Conservation (phyloP, 164 flowering plant species). For the Stephania cephalantha region DNA sequence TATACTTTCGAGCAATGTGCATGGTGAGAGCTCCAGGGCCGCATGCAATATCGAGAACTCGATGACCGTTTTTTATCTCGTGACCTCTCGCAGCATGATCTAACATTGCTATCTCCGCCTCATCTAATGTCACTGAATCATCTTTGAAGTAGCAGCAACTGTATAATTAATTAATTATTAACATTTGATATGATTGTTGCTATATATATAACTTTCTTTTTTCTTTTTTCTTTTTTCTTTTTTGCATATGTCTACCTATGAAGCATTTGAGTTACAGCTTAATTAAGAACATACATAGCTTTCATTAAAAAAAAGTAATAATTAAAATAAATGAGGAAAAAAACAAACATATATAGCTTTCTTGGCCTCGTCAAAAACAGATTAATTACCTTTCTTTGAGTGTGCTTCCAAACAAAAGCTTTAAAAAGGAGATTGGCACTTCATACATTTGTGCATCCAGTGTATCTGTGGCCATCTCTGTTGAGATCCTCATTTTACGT, state of each 20-base stretch:
- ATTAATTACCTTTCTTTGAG: too few species aligned
- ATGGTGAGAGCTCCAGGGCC: conserved; percentile 4
- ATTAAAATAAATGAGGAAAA: too few species aligned
- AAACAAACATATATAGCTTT: too few species aligned
- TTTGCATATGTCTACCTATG: too few species aligned
- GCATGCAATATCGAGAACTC: conserved; percentile 5
- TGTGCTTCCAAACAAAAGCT: conserved; percentile 4
- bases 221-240: too few species aligned
- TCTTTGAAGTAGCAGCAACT: conserved; percentile 1
- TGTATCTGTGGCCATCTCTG: neutral
- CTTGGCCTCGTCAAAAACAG: too few species aligned
- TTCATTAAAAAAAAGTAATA: too few species aligned
- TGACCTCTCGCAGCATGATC: conserved; percentile 7
- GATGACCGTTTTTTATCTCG: conserved; percentile 10
- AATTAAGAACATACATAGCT: too few species aligned
- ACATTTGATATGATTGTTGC: conserved; percentile 6
- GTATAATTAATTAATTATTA: neutral
- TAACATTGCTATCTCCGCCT: conserved; percentile 4
- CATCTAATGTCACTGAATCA: conserved; percentile 1
- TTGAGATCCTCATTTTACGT: conserved; percentile 10
- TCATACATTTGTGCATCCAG: conserved; percentile 8
- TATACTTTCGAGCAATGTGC: conserved; percentile 2
- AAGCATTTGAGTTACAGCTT: too few species aligned
- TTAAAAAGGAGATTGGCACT: conserved; percentile 8
- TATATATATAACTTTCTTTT: too few species aligned